Conservation (phyloP, 345 rosid species). For the Diplotaxis tenuifolia region DNA sequence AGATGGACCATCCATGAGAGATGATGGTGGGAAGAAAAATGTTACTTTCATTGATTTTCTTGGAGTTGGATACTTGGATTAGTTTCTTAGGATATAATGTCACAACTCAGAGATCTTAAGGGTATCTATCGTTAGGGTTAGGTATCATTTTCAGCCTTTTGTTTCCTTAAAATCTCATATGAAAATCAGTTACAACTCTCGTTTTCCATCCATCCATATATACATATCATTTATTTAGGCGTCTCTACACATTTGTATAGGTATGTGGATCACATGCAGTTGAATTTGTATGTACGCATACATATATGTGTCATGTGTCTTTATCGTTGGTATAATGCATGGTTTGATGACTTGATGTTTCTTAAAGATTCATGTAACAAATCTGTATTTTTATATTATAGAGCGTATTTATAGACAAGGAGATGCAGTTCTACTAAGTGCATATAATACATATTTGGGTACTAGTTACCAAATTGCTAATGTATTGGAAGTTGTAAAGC, state of each 20-base stretch:
- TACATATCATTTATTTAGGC: neutral
- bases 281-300: neutral
- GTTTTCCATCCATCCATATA: constrained; percentile 8
- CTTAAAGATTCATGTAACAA: neutral
- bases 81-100: constrained; percentile 33
- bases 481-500: neutral
- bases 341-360: neutral
- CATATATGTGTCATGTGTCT: neutral
- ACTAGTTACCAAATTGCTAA: neutral
- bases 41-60: constrained; percentile 60
- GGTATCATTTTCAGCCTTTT: constrained; percentile 35
- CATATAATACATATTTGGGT: neutral
- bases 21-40: constrained; percentile 32
- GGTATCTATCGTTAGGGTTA: constrained; percentile 35
- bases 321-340: constrained; percentile 13
- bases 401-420: neutral
- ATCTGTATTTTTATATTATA: neutral
- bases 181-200: constrained; percentile 24
- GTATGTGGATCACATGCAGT: neutral
- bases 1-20: constrained; percentile 23
- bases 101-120: constrained; percentile 9
- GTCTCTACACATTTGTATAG: neutral
- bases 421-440: neutral
- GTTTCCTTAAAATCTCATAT: constrained; percentile 29
- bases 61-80: constrained; percentile 59